Conservation (phyloP, 257 asterid genomes). For the Henckelia pumila region DNA sequence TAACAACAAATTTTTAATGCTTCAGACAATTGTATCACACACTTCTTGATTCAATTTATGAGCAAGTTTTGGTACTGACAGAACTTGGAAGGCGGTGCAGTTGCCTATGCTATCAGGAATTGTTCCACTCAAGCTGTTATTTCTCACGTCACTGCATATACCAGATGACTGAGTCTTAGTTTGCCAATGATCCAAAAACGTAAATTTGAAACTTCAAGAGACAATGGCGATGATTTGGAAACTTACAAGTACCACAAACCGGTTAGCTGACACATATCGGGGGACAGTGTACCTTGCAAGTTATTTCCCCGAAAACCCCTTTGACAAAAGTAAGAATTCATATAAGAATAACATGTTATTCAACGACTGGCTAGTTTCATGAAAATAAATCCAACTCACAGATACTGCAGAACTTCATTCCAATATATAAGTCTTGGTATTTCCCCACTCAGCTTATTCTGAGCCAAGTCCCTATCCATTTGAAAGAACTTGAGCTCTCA, state of each 20-base stretch:
- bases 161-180: not conserved
- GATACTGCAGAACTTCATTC: constrained; percentile 92
- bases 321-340: not conserved
- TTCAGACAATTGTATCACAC: not conserved
- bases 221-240: not conserved
- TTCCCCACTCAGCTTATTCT: constrained; percentile 84
- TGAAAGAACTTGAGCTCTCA: not conserved
- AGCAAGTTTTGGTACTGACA: constrained; percentile 59
- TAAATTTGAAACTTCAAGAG: not conserved
- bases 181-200: not conserved
- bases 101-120: constrained; percentile 86
- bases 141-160: constrained; percentile 78
- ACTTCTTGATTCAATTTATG: not conserved
- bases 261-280: constrained; percentile 93
- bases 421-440: constrained; percentile 90
- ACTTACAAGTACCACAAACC: constrained; percentile 99
- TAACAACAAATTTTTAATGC: not conserved
- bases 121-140: constrained; percentile 86
- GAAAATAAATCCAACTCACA: constrained; percentile 49
- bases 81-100: constrained; percentile 95
- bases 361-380: not conserved
- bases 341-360: not conserved
- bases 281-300: constrained; percentile 78
- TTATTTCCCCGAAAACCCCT: constrained; percentile 94
- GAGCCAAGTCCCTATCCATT: constrained; percentile 76